Evolutionary conservation across 768 basidiomycete species (phyloP), one percentile per base, ranked within the genome.

Genomic region (Dioszegia crocea): DNA sequence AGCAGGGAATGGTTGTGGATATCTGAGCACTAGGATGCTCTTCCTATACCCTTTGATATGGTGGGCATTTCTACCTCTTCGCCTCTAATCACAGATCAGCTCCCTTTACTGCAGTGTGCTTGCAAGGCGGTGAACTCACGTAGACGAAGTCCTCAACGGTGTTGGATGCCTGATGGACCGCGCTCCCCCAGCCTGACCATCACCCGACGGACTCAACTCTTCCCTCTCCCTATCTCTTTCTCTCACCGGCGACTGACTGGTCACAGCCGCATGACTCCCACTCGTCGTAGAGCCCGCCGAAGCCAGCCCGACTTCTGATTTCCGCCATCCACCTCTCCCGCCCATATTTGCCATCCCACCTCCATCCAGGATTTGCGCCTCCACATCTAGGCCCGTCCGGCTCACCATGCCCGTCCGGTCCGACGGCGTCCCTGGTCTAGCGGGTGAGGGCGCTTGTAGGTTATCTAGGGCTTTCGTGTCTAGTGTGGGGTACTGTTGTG

Each of bases 321-420:
- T 14, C 17, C 48, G 47, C 64, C 62, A 62, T 49, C 61, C 56
- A 14, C 71, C 71, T 50, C 69, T 61, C 16, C 64, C 68, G 9
- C 57, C 62, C 41, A 70, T 31, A 39, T 68, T 74, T 4, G 73
- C 73, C 62, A 74, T 66, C 4, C 77, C 77, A 12, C 77, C 77
- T 14, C 76, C 77, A 39, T 78, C 70, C 17, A 74, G 61, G 10
- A 78, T 78, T 39, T 74, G 72, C 1, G 55, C 70, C 52, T 78
- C 77, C 23, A 78, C 75, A 50, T 77, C 73, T 43, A 75, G 40
- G 4, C 77, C 77, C 6, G 66, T 64, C 36, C 62, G 60, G 33
- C 66, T 68, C 33, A 73, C 39, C 11, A 73, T 52, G 4, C 71
- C 71, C 1, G 72, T 68, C 30, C 70, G 61, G 49, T 76, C 75